Evolutionary conservation across 2,329 filamentous ascomycete species (phyloP), one percentile per base, ranked within the genome.

Genomic region (Xylariaceae sp.): DNA sequence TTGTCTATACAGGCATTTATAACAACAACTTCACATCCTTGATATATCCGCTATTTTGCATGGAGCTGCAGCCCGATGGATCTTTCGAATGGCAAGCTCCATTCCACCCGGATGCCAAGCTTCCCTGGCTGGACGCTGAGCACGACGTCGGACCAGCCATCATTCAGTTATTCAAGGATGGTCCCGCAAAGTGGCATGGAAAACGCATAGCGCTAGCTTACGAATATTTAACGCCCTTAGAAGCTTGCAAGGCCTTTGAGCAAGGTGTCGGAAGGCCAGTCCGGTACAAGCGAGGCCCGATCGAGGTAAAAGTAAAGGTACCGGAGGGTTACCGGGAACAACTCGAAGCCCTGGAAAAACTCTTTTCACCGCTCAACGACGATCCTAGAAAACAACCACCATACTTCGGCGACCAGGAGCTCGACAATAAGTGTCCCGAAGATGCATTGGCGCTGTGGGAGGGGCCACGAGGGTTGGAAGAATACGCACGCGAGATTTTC

Each of bases 11-110:
- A 8, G 94, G 93, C 61, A 97, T 97, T 68, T 99, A 97, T 80
- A 96, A 97, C 80, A 97, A 97, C 76, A 97, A 99, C 73, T 99
- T 97, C 76, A 97, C 93, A 35, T 94, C 90, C 51, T 81, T 97
- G 37, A 86, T 86, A 1, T 97, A 96, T 71, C 94, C 94, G 1
- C 81, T 97, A 3, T 97, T 97, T 77, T 94, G 92, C 76, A 96
- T 97, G 89, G 91, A 95, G 64, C 78, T 96, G 51, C 87, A 91
- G 74, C 74, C 80, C 1, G 91, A 97, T 68, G 92, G 90, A 15
- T 92, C 89, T 56, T 97, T 97, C 72, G 78, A 88, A 60, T 97
- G 94, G 94, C 87, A 91, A 71, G 93, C 93, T 1, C 94, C 94
- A 0, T 97, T 97, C 73, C 90, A 96, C 68, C 89, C 91, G 1